phyloP scores from a whole-genome alignment of 192 early-diverging fungal genomes.

The Backusella australiensis region DNA sequence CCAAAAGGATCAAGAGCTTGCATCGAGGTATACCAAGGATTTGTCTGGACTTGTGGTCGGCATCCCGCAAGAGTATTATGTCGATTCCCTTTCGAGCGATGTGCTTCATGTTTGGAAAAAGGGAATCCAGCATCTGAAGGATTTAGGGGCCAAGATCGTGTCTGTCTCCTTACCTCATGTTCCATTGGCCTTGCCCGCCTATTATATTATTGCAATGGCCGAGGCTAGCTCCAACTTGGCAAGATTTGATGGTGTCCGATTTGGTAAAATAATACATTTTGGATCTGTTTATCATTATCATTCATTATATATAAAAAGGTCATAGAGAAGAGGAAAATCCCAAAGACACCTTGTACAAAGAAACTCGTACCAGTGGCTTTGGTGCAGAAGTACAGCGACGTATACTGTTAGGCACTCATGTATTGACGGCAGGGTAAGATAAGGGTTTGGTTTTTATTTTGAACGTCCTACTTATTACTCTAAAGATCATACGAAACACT shows the following conservation, averaged over 20 bases:
- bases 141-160: conserved; percentile 64
- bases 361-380: conserved; percentile 68
- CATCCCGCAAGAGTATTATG: conserved; percentile 74
- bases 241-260: conserved; percentile 84
- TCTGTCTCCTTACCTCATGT: conserved; percentile 73
- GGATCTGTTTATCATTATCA: not conserved
- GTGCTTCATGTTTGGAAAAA: conserved; percentile 58
- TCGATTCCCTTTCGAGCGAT: conserved; percentile 61
- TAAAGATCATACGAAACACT: conserved; percentile 64
- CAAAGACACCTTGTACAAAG: conserved; percentile 45
- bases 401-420: conserved; percentile 84
- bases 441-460: not conserved
- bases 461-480: not conserved
- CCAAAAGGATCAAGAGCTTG: not conserved
- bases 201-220: conserved; percentile 86
- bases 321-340: conserved; percentile 28
- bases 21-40: conserved; percentile 12
- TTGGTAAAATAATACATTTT: conserved; percentile 48
- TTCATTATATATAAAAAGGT: conserved; percentile 28
- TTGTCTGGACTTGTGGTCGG: conserved; percentile 59
- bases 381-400: conserved; percentile 81
- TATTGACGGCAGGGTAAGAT: conserved; percentile 70
- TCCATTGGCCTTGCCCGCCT: conserved; percentile 70
- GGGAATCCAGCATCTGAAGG: conserved; percentile 53
- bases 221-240: conserved; percentile 92